Percentiles rank a stretch among this genome's conserved stretches.
Evolutionary conservation across 2,329 filamentous ascomycete species (phyloP).

Genomic region (Pseudogymnoascus sp.): DNA sequence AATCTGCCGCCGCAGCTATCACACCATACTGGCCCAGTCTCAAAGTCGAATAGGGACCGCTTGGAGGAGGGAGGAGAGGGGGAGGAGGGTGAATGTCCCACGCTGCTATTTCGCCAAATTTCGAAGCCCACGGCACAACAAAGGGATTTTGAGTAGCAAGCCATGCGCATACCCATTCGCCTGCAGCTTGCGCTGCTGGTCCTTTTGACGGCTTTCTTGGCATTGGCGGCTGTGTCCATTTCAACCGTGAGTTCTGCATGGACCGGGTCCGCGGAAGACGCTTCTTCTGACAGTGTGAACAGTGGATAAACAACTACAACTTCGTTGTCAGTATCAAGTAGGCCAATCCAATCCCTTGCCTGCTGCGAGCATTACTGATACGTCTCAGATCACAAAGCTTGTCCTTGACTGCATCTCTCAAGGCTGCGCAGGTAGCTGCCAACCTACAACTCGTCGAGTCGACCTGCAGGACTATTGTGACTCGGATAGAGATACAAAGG

Average conservation of each 20-base stretch:
- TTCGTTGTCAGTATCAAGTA: conserved; percentile 50
- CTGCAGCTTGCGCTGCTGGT: conserved; percentile 80
- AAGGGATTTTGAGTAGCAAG: not conserved
- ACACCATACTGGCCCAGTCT: not conserved
- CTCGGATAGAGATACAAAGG: conserved; percentile 51
- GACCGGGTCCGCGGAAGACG: conserved; percentile 15
- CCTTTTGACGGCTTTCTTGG: conserved; percentile 62
- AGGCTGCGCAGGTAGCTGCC: conserved; percentile 70
- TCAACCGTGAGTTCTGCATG: conserved; percentile 51
- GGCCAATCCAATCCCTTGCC: conserved; percentile 2
- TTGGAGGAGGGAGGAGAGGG: not conserved
- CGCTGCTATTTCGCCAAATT: not conserved
- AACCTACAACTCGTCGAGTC: conserved; percentile 73
- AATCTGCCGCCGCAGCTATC: not conserved
- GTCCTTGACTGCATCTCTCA: conserved; percentile 72
- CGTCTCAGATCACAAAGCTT: conserved; percentile 47
- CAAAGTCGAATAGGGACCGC: not conserved
- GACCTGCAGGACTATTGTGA: conserved; percentile 62
- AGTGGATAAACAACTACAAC: conserved; percentile 52
- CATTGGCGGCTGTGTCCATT: conserved; percentile 69
- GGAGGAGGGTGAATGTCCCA: not conserved
- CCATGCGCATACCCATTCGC: conserved; percentile 73
- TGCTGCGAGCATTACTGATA: conserved; percentile 12
- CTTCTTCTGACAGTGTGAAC: not conserved
- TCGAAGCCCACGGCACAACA: not conserved